Base-by-base conservation (phyloP, 2,329 filamentous ascomycete species). In the Colletotrichum magnum region DNA sequence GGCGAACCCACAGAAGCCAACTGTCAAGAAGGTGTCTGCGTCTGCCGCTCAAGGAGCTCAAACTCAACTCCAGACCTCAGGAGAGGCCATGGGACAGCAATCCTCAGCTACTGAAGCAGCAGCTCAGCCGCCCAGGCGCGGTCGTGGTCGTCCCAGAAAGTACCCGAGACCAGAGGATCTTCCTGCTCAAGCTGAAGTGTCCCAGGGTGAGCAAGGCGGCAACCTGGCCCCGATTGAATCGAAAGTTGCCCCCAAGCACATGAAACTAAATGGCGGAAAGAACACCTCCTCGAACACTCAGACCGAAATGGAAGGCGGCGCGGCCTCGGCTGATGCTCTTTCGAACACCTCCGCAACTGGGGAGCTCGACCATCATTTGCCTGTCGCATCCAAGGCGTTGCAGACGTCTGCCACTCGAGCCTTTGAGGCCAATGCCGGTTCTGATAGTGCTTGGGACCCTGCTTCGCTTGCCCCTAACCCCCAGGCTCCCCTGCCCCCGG, bases 91-190 rank as follows among this genome's bases (percentile, higher is more conserved):
- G 41, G 32, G 10, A 36, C 32, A 36, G 32, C 32, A 36, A 36
- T 10, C 32, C 32, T 50, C 47, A 9, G 7, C 47, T 50, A 24
- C 47, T 50, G 18, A 6, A 12, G 7, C 15, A 26, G 5, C 21
- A 15, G 6, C 36, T 7, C 47, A 59, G 54, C 66, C 66, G 15
- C 28, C 60, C 50, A 69, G 61, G 18, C 67, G 67, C 53, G 56
- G 62, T 15, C 50, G 67, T 21, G 67, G 67, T 26, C 62, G 67
- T 28, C 67, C 67, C 6, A 50, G 67, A n/a, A 69, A 69, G 51
- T 7, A 69, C 7, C 62, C 62, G 16, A 65, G 32, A n/a, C 56
- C 45, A 2, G 51, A 61, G 9, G 43, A 52, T 7, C 24, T 47
- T 18, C 26, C 6, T 26, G 18, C n/a, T 21, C 26, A 52, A 43